Conservation (phyloP, 345 rosid species). For the Excoecaria cochinchinensis region DNA sequence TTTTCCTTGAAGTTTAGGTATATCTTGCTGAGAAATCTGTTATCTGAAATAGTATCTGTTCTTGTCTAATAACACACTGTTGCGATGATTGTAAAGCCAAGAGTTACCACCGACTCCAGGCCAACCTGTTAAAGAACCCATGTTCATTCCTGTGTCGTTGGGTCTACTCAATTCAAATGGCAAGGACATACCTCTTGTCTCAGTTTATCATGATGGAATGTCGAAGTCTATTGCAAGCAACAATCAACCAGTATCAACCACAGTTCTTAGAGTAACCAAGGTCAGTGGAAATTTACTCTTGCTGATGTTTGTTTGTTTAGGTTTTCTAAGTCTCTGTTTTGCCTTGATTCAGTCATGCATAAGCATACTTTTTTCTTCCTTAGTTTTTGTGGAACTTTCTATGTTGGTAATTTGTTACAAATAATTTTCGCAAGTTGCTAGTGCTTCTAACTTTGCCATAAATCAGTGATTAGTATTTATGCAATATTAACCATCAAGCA, state of each 20-base stretch:
- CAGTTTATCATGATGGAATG: constrained; percentile 65
- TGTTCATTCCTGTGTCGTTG: constrained; percentile 79
- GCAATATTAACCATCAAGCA: neutral
- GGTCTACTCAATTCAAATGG: constrained; percentile 82
- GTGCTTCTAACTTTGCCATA: neutral
- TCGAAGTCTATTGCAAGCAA: constrained; percentile 47
- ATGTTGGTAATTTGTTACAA: neutral
- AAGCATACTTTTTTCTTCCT: neutral
- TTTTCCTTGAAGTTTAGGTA: constrained; percentile 92
- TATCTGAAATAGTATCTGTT: neutral
- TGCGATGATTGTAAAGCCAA: constrained; percentile 53
- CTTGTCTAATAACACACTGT: constrained; percentile 1
- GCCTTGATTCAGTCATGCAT: neutral
- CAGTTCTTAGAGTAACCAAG: constrained; percentile 85
- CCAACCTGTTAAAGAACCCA: constrained; percentile 83
- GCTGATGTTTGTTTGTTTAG: neutral
- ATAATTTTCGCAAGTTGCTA: neutral
- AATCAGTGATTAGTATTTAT: neutral
- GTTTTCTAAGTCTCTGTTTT: neutral
- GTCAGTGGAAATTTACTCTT: constrained; percentile 34
- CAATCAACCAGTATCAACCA: constrained; percentile 45
- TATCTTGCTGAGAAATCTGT: constrained; percentile 8
- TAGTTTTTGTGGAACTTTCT: neutral
- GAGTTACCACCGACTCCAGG: constrained; percentile 87
- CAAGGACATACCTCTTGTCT: constrained; percentile 70